A percentile compares a stretch with the other conserved stretches of the same genome.
These are phyloP conservation scores for Cenococcum geophilum DNA, from an alignment of 495 filamentous ascomycete species.

Conservation along the genomic window DNA sequence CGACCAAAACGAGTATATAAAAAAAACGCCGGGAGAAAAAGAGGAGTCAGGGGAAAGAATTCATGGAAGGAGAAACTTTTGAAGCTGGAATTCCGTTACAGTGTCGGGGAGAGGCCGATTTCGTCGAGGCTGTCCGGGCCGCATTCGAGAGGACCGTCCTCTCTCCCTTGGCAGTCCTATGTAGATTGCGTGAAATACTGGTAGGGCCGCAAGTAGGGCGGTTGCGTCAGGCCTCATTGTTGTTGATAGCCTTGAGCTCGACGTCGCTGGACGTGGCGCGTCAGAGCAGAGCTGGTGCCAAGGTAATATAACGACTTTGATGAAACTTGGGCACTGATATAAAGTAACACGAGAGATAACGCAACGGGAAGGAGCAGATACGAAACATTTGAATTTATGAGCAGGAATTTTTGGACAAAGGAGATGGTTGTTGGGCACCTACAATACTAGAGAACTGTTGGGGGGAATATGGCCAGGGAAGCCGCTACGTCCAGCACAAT, in stretches of 20 bases:
- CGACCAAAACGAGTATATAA: neutral
- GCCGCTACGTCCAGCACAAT: constrained; percentile 13
- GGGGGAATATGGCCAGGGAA: constrained; percentile 31
- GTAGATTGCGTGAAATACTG: neutral
- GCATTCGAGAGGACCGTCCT: neutral
- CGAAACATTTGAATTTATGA: constrained; percentile 7
- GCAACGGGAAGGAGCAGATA: neutral
- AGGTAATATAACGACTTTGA: no score
- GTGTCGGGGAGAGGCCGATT: no score
- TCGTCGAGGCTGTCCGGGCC: neutral
- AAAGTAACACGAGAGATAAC: constrained; percentile 5
- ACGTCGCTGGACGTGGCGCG: constrained; percentile 20
- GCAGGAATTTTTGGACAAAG: neutral
- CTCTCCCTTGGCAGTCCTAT: neutral
- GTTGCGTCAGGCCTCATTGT: constrained; percentile 14
- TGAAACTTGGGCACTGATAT: neutral
- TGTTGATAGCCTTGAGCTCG: constrained; percentile 31
- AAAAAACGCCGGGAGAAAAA: neutral
- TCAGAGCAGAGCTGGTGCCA: no score
- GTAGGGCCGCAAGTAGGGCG: constrained; percentile 3
- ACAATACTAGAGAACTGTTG: constrained; percentile 31
- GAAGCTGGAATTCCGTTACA: neutral
- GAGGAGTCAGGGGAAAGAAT: neutral
- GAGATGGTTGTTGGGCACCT: constrained; percentile 25
- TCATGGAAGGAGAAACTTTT: neutral